Base-by-base conservation (phyloP, 2,329 filamentous ascomycete genomes). In the Neoscytalidium dimidiatum region DNA sequence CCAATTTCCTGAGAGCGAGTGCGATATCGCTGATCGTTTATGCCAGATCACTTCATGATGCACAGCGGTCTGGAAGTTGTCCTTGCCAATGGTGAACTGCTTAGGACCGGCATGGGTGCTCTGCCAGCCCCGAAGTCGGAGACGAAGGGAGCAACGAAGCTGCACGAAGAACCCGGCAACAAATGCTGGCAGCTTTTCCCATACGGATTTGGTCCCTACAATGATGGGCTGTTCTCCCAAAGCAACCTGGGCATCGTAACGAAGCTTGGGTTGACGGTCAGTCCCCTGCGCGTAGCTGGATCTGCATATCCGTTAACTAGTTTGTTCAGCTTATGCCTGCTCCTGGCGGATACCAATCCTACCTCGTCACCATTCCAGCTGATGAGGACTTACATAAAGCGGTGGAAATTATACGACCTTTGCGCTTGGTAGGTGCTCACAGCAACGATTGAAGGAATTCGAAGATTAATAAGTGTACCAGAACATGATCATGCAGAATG, bases 371-470 rank as follows among this genome's bases (percentile, higher is more conserved):
- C 0, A 79, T 85, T 35, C 79, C 80, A 0, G 77, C 75, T 35
- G 83, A 85, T 35, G 80, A 83, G 41, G 81, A 85, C 66, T 77
- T 85, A 7, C 73, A 79, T 9, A 74, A 81, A 44, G 75, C 82
- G 41, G 77, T 83, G 58, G 81, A 85, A 62, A 81, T 83, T 49
- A 82, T 84, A 66, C 77, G 83, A 1, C 81, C 81, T 2, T 75
- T 83, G n/a, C 62, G 62, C 13, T n/a, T 64, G 52, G 62, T 58
- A 33, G 33, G 11, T 6, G 1, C 19, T 17, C 2, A 6, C 19
- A 17, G 2, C 8, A 5, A 21, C 7, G 3, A 3, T n/a, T 38
- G 9, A 28, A 2, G 13, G 11, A 6, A 31, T 8, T 23, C 8
- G 4, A 17, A 8, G 14, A 3, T 9, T 6, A 9, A 38, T 60